Percentiles rank a stretch among this genome's conserved stretches.
phyloP scores from a whole-genome alignment of 495 filamentous ascomycete species.

The Hyaloscypha bicolor region DNA sequence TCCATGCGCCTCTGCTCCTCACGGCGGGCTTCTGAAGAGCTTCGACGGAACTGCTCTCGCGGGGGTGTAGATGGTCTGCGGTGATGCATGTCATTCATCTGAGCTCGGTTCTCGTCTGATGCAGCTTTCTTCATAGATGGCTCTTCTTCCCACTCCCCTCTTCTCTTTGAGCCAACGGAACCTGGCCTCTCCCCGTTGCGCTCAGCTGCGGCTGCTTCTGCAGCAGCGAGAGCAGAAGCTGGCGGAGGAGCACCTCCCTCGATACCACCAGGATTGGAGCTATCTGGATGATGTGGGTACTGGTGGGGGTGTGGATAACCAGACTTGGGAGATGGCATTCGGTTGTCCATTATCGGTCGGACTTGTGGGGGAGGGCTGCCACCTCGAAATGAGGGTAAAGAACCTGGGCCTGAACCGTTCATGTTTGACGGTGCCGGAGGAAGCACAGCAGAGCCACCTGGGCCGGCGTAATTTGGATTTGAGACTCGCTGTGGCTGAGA shows the following conservation, averaged over 20 bases:
- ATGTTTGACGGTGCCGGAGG: slow-evolving; percentile 61
- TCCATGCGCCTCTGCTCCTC: slow-evolving; percentile 55
- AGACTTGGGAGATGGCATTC: slow-evolving; percentile 80
- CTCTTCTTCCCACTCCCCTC: slow-evolving; percentile 91
- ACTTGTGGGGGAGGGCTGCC: slow-evolving; percentile 83
- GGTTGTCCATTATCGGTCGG: slow-evolving; percentile 82
- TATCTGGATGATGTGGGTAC: slow-evolving; percentile 61
- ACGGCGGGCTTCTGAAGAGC: slow-evolving; percentile 74
- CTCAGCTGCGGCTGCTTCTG: slow-evolving; percentile 63
- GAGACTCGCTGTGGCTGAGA: slow-evolving; percentile 59
- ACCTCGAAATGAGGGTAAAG: slow-evolving; percentile 54
- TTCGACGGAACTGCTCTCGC: slow-evolving; percentile 68
- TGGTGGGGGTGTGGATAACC: slow-evolving; percentile 80
- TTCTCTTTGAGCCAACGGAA: slow-evolving; percentile 78
- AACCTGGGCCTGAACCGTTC: slow-evolving; percentile 39
- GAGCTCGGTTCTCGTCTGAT: slow-evolving; percentile 82
- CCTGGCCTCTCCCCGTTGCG: slow-evolving; percentile 84
- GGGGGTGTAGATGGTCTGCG: slow-evolving; percentile 75
- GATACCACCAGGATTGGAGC: slow-evolving; percentile 64
- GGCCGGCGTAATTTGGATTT: slow-evolving; percentile 68
- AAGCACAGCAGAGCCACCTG: slow-evolving; percentile 46
- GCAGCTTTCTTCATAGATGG: slow-evolving; percentile 76
- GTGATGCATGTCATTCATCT: slow-evolving; percentile 79
- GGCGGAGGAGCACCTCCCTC: slow-evolving; percentile 77
- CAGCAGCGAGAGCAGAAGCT: slow-evolving; percentile 69